Conservation (phyloP, 768 basidiomycete genomes). For the Rhodotorula taiwanensis region DNA sequence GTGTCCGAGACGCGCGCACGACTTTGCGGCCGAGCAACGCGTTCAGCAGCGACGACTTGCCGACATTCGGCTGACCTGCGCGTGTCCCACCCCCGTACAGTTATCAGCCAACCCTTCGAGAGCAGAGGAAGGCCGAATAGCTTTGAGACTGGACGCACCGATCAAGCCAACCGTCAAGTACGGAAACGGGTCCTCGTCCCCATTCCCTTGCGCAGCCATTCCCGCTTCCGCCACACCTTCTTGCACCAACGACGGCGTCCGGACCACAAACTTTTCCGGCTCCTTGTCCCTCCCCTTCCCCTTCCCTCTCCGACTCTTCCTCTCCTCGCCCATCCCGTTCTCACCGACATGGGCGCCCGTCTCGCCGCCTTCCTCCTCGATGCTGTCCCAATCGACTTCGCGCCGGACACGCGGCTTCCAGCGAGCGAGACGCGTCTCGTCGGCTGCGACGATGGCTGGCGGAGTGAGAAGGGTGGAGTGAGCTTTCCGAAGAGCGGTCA, state of each 20-base stretch:
- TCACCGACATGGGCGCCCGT: slow-evolving; percentile 11
- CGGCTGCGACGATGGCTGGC: slow-evolving; percentile 53
- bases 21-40: slow-evolving; percentile 73
- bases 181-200: slow-evolving; percentile 12
- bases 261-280: neutral
- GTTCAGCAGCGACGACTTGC: slow-evolving; percentile 86
- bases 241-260: neutral
- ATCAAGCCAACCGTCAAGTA: slow-evolving; percentile 43
- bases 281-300: neutral
- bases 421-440: slow-evolving; percentile 51
- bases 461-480: slow-evolving; percentile 65
- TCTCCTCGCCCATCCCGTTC: neutral
- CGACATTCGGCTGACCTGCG: slow-evolving; percentile 65
- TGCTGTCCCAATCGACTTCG: slow-evolving; percentile 67
- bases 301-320: slow-evolving; percentile 1
- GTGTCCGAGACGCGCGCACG: slow-evolving; percentile 76
- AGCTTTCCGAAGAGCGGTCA: slow-evolving; percentile 58
- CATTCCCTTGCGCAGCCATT: neutral
- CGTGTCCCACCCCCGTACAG: no score
- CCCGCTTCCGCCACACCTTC: neutral
- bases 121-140: no score
- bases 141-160: slow-evolving; percentile 34
- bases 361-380: slow-evolving; percentile 19
- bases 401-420: slow-evolving; percentile 65
- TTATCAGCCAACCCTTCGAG: no score